Conservation (phyloP, 805 yeast species). For the Sugiyamaella chiloensis region DNA sequence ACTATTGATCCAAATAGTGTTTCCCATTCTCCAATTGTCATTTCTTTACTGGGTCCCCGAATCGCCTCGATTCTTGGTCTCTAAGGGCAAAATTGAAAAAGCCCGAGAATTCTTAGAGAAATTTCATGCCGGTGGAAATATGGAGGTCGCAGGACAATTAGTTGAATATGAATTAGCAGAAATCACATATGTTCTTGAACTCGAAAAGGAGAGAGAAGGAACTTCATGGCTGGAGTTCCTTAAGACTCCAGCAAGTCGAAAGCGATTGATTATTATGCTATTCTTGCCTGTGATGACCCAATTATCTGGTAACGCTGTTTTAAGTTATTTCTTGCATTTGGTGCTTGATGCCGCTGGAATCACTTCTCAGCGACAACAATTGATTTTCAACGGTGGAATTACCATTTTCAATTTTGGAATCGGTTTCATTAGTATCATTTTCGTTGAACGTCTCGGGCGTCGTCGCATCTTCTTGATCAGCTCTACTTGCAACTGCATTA, state of each 20-base stretch:
- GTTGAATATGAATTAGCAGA: constrained; percentile 15
- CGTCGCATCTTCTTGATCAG: background rate
- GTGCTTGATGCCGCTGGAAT: constrained; percentile 56
- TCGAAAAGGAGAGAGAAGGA: background rate
- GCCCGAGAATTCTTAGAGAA: constrained; percentile 35
- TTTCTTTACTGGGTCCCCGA: constrained; percentile 7
- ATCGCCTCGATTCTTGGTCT: constrained; percentile 12
- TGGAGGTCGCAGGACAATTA: constrained; percentile 13
- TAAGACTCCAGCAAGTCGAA: constrained; percentile 9
- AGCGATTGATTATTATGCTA: constrained; percentile 9
- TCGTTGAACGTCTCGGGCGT: constrained; percentile 11
- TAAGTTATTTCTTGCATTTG: constrained; percentile 43
- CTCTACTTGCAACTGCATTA: background rate
- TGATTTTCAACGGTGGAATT: constrained; percentile 16
- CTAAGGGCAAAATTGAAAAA: constrained; percentile 42
- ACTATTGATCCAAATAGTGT: background rate
- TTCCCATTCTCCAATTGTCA: constrained; percentile 1
- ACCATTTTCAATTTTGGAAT: constrained; percentile 7
- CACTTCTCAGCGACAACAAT: constrained; percentile 28
- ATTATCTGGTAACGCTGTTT: constrained; percentile 18
- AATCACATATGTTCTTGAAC: background rate
- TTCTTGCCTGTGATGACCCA: constrained; percentile 14
- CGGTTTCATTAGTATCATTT: constrained; percentile 8
- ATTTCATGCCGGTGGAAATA: constrained; percentile 18
- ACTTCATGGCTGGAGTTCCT: constrained; percentile 2